Conservation (phyloP, 306 rosid species). For the Lathyrus aphaca region DNA sequence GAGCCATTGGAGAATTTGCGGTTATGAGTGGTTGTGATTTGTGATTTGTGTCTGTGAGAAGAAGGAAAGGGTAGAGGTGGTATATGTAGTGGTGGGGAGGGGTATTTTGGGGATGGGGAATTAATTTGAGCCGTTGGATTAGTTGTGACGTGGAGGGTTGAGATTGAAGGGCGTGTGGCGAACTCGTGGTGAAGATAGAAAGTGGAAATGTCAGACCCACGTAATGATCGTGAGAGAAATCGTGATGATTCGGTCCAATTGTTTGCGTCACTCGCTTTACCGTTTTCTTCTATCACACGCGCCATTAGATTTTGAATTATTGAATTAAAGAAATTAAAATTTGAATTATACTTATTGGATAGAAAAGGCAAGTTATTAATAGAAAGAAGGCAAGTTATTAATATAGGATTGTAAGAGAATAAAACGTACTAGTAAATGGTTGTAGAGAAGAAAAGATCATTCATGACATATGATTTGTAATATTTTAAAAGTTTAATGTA, state of each 20-base stretch:
- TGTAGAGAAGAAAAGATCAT: too few species aligned
- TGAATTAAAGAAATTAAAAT: too few species aligned
- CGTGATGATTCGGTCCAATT: constrained; percentile 7
- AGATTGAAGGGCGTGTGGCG: constrained; percentile 62
- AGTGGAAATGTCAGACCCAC: constrained; percentile 40
- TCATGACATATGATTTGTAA: too few species aligned
- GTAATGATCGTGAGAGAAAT: not conserved
- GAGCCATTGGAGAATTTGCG: constrained; percentile 42
- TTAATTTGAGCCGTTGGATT: constrained; percentile 41
- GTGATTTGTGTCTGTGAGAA: not conserved
- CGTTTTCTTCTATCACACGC: not conserved
- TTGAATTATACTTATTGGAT: too few species aligned
- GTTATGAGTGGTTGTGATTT: constrained; percentile 15
- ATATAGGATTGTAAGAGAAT: too few species aligned
- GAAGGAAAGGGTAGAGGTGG: constrained; percentile 33
- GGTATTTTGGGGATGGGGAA: not conserved
- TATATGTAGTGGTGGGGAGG: constrained; percentile 33
- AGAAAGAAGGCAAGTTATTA: too few species aligned
- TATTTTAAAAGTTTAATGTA: too few species aligned
- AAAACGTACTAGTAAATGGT: too few species aligned
- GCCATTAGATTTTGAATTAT: too few species aligned
- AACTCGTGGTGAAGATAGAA: constrained; percentile 53
- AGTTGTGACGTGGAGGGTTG: not conserved
- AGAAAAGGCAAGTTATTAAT: too few species aligned
- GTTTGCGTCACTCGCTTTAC: constrained; percentile 23